Base-by-base conservation (phyloP, 2,329 filamentous ascomycete species). In the Pseudophaeomoniella oleicola region DNA sequence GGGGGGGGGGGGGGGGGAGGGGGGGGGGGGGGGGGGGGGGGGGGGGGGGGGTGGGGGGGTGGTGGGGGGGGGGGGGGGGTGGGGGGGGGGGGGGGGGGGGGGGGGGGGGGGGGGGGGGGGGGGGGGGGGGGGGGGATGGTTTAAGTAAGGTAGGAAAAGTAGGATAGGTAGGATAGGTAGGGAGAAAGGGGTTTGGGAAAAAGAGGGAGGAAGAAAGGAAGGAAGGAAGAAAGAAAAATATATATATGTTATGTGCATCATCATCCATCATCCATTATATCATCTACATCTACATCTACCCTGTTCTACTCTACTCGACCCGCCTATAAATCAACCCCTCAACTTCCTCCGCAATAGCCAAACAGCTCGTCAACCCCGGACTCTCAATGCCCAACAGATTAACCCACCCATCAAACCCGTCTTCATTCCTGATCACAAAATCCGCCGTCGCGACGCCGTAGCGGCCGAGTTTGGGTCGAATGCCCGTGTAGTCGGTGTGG, bases 341-440 rank as follows among this genome's bases (percentile, higher is more conserved):
- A 6, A 94, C 86, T 64, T 72, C 71, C 52, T 93, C 83, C 3
- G 69, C 87, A 57, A 94, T 88, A 2, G 86, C 86, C 60, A 96
- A 60, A 47, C 71, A 75, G 55, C 83, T 90, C 33, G 88, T 96
- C 56, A 96, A 60, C 3, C 88, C 88, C 0, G 88, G 88, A 57
- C 84, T 93, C 64, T 96, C 88, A 47, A 94, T 94, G 0, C 86
- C 88, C 47, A 96, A 53, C 46, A 96, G 54, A 62, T 94, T 94
- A 5, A 96, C 70, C 70, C 88, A 94, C 2, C 84, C 87, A 2
- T 71, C 61, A 49, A 73, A 86, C 0, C 81, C 86, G 1, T 84
- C 71, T 57, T 94, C 87, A 47, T 71, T 73, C 42, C 68, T 59
- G 32, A 98, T 79, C 12, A 83, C 66, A 53, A 98, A 96, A 55